Evolutionary conservation across 1,139 yeast genomes (phyloP).

Genomic region (Taphrina pruni): DNA sequence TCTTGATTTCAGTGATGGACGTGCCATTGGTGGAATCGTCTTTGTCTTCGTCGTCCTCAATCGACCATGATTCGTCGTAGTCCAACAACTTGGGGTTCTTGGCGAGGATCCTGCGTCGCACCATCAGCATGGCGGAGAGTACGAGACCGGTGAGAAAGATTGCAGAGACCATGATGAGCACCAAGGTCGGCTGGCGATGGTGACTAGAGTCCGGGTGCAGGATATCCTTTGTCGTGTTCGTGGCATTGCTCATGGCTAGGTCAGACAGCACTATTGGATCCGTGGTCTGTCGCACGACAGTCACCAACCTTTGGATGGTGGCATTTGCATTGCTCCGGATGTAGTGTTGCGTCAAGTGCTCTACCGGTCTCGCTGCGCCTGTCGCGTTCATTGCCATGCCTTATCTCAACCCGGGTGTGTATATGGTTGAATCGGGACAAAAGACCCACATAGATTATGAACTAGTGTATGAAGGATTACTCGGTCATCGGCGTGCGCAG

Average conservation of each 20-base stretch:
- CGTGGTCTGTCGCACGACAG: constrained; percentile 2
- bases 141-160: not conserved
- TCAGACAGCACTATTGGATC: not conserved
- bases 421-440: no score
- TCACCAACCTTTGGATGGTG: not conserved
- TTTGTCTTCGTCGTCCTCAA: not conserved
- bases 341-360: not conserved
- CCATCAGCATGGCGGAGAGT: not conserved
- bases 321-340: not conserved
- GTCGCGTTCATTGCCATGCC: no score
- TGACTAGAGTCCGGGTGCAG: constrained; percentile 11
- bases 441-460: no score
- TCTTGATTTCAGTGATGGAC: not conserved
- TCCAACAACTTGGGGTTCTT: not conserved
- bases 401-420: no score
- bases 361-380: no score
- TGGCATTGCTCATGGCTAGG: not conserved
- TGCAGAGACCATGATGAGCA: constrained; percentile 1
- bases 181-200: constrained; percentile 15
- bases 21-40: not conserved
- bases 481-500: no score
- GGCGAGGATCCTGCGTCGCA: constrained; percentile 1
- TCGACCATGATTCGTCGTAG: constrained; percentile 5
- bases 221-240: not conserved
- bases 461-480: no score